Evolutionary conservation across 441 rosid genomes (phyloP).

Genomic region (Corymbia calophylla): DNA sequence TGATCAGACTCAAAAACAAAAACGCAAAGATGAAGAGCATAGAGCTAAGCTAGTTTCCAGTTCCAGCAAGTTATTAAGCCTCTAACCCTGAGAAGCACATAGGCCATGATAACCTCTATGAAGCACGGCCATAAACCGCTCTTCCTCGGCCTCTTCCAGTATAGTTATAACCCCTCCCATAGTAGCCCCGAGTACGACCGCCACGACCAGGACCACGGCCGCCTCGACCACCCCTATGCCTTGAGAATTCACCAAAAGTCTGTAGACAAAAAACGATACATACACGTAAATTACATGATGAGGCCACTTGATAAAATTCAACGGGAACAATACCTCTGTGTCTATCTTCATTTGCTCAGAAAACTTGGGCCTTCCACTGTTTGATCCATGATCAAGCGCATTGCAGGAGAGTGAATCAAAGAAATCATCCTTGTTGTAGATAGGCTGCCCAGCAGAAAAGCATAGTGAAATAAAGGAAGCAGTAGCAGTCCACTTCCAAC

Average conservation of each 20-base stretch:
- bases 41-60: neutral
- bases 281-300: neutral
- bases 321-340: neutral
- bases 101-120: neutral
- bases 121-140: neutral
- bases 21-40: neutral
- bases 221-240: neutral
- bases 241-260: conserved; percentile 1
- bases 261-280: neutral
- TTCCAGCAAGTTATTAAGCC: neutral
- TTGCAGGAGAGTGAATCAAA: neutral
- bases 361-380: neutral
- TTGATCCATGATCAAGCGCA: neutral
- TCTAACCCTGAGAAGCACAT: neutral
- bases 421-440: neutral
- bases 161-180: conserved; percentile 1
- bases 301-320: neutral
- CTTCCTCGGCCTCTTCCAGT: neutral
- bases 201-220: conserved; percentile 1
- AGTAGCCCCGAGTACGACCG: neutral
- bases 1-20: neutral
- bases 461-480: neutral
- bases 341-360: conserved; percentile 4
- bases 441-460: neutral
- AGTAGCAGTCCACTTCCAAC: neutral